Conservation (phyloP, 257 asterid genomes). For the Thymus mandschuricus region DNA sequence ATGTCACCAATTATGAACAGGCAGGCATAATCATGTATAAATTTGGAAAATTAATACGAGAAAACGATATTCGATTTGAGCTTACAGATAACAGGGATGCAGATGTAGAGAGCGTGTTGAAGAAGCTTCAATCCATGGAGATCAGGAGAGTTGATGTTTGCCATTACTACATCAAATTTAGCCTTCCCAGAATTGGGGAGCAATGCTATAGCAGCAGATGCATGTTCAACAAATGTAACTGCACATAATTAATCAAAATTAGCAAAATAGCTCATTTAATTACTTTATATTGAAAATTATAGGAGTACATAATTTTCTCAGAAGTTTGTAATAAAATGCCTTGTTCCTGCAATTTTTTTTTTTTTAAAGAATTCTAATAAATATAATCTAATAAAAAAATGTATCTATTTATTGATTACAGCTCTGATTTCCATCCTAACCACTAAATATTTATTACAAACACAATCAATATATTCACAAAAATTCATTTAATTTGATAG, state of each 20-base stretch:
- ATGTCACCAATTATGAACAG: no score
- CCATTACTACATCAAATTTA: constrained; percentile 45
- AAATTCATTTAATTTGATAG: no score
- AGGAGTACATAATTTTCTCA: no score
- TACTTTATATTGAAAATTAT: neutral
- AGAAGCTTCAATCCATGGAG: constrained; percentile 50
- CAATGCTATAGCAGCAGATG: constrained; percentile 46
- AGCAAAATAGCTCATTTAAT: neutral
- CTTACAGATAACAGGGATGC: constrained; percentile 46
- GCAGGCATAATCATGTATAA: no score
- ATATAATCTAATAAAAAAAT: neutral
- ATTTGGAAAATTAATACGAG: no score
- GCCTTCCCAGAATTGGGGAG: constrained; percentile 38
- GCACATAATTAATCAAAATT: neutral
- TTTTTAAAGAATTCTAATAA: no score
- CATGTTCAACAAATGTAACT: constrained; percentile 43
- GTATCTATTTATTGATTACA: neutral
- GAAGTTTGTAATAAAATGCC: no score
- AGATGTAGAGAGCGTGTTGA: constrained; percentile 37
- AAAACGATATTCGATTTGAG: neutral
- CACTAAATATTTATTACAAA: neutral
- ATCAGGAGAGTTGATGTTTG: constrained; percentile 49
- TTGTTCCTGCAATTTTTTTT: no score
- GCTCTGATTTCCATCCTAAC: neutral
- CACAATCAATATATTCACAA: neutral